Conservation (phyloP, 2,329 filamentous ascomycete genomes). For the Colletotrichum graminicola region DNA sequence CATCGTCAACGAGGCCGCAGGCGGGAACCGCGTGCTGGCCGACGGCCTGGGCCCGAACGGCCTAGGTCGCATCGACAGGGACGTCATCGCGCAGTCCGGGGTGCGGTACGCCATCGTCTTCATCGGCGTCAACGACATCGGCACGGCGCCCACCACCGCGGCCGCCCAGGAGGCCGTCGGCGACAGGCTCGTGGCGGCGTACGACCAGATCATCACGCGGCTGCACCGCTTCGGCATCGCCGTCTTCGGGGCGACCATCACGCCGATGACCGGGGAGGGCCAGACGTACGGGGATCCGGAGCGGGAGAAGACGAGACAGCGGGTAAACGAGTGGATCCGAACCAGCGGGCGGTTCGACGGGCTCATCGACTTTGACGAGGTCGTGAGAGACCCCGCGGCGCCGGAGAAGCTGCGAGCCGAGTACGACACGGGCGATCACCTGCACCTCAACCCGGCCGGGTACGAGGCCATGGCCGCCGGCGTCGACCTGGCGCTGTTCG, state of each 20-base stretch:
- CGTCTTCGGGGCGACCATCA: slow-evolving; percentile 69
- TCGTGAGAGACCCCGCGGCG: slow-evolving; percentile 63
- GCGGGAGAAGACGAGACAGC: slow-evolving; percentile 65
- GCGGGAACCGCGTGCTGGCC: slow-evolving; percentile 70
- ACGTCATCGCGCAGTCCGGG: slow-evolving; percentile 68
- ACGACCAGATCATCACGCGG: slow-evolving; percentile 66
- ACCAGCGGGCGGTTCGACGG: slow-evolving; percentile 67
- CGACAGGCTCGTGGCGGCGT: slow-evolving; percentile 64
- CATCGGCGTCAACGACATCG: slow-evolving; percentile 75
- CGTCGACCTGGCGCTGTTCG: slow-evolving; percentile 66
- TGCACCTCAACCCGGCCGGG: slow-evolving; percentile 69
- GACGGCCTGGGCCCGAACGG: slow-evolving; percentile 72
- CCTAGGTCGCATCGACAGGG: slow-evolving; percentile 68
- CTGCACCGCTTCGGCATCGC: slow-evolving; percentile 65
- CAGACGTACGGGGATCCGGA: slow-evolving; percentile 64
- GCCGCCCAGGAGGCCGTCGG: slow-evolving; percentile 59
- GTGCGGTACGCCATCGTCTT: slow-evolving; percentile 70
- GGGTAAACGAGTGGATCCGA: slow-evolving; percentile 71
- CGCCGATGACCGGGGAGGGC: slow-evolving; percentile 57
- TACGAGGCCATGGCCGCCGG: slow-evolving; percentile 67
- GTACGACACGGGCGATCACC: slow-evolving; percentile 70
- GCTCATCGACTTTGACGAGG: slow-evolving; percentile 71
- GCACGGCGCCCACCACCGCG: slow-evolving; percentile 58
- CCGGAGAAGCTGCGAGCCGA: slow-evolving; percentile 54
- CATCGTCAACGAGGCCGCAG: slow-evolving; percentile 72